phyloP scores from a whole-genome alignment of 75 land plant genomes.

The Pinus taeda region DNA sequence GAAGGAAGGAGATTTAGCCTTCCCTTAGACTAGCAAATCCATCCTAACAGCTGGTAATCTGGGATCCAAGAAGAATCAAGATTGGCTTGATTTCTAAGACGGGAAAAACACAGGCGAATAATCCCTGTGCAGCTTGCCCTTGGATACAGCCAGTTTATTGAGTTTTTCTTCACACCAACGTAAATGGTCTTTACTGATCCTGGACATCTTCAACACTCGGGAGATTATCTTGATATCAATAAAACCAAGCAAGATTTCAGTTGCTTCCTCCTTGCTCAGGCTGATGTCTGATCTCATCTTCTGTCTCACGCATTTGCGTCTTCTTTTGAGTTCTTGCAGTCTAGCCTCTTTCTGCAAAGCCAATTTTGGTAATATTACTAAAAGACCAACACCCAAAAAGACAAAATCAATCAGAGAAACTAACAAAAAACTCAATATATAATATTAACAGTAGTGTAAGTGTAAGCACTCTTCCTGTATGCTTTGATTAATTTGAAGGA shows the following conservation, averaged over 20 bases:
- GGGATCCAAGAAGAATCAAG: neutral
- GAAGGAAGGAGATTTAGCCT: too few relatives aligned
- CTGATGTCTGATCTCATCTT: slow-evolving; percentile 50
- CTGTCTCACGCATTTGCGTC: slow-evolving; percentile 26
- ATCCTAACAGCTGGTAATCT: too few relatives aligned
- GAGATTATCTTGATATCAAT: slow-evolving; percentile 48
- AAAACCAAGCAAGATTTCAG: slow-evolving; percentile 46
- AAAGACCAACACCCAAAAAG: too few relatives aligned
- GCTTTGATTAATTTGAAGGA: too few relatives aligned
- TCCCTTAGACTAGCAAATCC: too few relatives aligned
- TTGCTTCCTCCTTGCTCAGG: slow-evolving; percentile 27
- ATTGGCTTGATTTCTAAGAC: slow-evolving; percentile 12
- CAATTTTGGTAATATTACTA: neutral
- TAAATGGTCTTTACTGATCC: slow-evolving; percentile 51
- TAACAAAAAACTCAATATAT: too few relatives aligned
- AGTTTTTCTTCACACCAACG: slow-evolving; percentile 79
- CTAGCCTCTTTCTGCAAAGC: slow-evolving; percentile 45
- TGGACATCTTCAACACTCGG: slow-evolving; percentile 53
- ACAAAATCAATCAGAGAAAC: too few relatives aligned
- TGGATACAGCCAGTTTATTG: slow-evolving; percentile 41
- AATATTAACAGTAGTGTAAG: too few relatives aligned
- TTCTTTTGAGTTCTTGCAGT: slow-evolving; percentile 53
- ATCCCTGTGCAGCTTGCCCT: slow-evolving; percentile 40
- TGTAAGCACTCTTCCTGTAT: too few relatives aligned
- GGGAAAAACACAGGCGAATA: slow-evolving; percentile 56